Percentiles rank a stretch among this genome's conserved stretches.
phyloP scores from a whole-genome alignment of 2,329 filamentous ascomycete genomes.

The Aspergillus awamori region DNA sequence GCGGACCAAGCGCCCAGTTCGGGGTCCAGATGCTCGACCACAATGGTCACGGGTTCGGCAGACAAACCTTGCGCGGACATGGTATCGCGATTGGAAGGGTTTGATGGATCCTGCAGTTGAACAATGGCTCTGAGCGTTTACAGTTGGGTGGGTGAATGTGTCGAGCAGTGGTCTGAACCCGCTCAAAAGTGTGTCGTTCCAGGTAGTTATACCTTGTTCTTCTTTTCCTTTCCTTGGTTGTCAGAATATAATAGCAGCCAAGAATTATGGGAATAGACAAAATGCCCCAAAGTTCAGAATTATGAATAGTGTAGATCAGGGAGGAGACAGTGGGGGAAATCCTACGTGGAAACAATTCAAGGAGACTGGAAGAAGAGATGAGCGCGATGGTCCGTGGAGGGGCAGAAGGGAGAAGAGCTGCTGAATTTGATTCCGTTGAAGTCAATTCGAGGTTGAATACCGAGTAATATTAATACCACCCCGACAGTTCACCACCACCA shows the following conservation, averaged over 20 bases:
- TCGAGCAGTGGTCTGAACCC: neutral
- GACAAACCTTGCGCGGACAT: slow-evolving; percentile 30
- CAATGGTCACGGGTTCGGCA: slow-evolving; percentile 68
- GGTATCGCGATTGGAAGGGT: slow-evolving; percentile 6
- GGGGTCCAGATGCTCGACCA: slow-evolving; percentile 94
- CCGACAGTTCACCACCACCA: neutral
- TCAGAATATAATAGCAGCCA: neutral
- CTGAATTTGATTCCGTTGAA: neutral
- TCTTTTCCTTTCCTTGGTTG: too few relatives aligned
- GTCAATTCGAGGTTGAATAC: slow-evolving; percentile 1
- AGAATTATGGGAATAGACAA: neutral
- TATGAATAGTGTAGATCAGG: neutral
- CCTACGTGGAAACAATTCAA: neutral
- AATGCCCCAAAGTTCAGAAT: neutral
- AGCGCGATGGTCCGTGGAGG: neutral
- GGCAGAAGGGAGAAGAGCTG: neutral
- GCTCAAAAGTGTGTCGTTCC: neutral
- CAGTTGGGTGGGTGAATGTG: neutral
- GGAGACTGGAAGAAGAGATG: neutral
- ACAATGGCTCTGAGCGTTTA: neutral
- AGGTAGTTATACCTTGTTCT: neutral
- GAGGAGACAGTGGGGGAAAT: neutral
- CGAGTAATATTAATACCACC: neutral
- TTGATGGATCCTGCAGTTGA: neutral
- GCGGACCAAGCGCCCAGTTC: slow-evolving; percentile 94